Conservation (phyloP, 805 yeast genomes). For the Candida caryicola region DNA sequence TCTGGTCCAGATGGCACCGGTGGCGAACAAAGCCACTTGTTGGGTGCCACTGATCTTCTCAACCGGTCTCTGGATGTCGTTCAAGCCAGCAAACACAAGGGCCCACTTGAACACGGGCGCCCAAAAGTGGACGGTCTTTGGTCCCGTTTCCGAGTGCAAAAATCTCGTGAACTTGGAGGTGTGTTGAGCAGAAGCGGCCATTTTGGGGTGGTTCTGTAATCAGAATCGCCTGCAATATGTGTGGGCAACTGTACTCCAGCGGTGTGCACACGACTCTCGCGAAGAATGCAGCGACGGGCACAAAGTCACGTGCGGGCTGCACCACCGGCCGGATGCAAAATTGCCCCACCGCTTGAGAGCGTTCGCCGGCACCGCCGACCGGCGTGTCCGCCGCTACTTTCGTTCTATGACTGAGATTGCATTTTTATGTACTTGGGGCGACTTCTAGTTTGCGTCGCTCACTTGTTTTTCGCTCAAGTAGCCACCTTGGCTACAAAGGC, state of each 20-base stretch:
- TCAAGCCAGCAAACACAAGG: constrained; percentile 86
- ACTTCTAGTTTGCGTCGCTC: too few species aligned
- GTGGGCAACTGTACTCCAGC: not conserved
- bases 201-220: constrained; percentile 3
- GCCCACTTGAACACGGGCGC: constrained; percentile 72
- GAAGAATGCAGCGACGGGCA: too few species aligned
- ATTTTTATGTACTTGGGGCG: too few species aligned
- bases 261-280: not conserved
- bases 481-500: constrained; percentile 48
- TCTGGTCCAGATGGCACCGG: constrained; percentile 96
- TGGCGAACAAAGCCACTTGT: constrained; percentile 79
- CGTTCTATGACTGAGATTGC: too few species aligned
- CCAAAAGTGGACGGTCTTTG: constrained; percentile 97
- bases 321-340: too few species aligned
- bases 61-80: constrained; percentile 85
- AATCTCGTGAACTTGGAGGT: constrained; percentile 65
- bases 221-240: not conserved
- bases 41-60: constrained; percentile 89
- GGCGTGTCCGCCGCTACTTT: not conserved
- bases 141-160: constrained; percentile 88
- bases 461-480: constrained; percentile 9
- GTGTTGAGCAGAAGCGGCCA: constrained; percentile 30
- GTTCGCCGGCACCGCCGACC: too few species aligned
- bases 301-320: too few species aligned
- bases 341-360: too few species aligned